Percentiles rank a stretch among this genome's conserved stretches.
These are phyloP conservation scores for Potentilla sterilis DNA, from an alignment of 306 rosid species.

Conservation along the genomic window DNA sequence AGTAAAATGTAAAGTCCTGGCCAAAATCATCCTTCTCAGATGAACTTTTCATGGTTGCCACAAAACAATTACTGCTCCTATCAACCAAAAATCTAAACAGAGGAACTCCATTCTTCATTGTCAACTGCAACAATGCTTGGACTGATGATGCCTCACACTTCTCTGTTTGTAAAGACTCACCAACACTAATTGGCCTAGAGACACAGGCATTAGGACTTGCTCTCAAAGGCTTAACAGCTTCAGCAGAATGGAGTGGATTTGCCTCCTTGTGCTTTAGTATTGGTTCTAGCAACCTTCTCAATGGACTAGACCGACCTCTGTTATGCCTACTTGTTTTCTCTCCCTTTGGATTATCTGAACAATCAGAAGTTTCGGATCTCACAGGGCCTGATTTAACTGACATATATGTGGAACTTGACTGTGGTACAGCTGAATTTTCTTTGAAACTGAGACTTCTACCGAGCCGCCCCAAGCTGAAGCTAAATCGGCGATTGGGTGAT, in stretches of 20 bases:
- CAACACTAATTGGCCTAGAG: constrained; percentile 32
- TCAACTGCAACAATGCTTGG: constrained; percentile 69
- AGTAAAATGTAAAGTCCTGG: constrained; percentile 64
- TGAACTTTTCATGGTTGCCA: constrained; percentile 59
- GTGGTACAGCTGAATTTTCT: constrained; percentile 58
- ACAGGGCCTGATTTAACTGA: constrained; percentile 70
- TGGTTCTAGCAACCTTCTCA: constrained; percentile 72
- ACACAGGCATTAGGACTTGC: constrained; percentile 36
- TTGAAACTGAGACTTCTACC: constrained; percentile 91
- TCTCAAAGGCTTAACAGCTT: constrained; percentile 34
- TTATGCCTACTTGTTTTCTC: constrained; percentile 53
- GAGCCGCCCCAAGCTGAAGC: constrained; percentile 64
- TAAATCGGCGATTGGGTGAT: constrained; percentile 56
- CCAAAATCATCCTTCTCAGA: constrained; percentile 57
- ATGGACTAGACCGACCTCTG: constrained; percentile 70
- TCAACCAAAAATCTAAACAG: constrained; percentile 61
- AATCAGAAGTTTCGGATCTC: constrained; percentile 43
- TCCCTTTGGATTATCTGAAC: constrained; percentile 33
- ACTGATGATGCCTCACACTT: constrained; percentile 44
- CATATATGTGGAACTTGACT: constrained; percentile 43
- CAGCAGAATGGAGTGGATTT: constrained; percentile 33
- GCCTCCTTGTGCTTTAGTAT: constrained; percentile 59
- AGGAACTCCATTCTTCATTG: constrained; percentile 71
- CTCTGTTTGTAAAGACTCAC: constrained; percentile 39
- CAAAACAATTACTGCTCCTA: constrained; percentile 52